phyloP scores from a whole-genome alignment of 1,284 basidiomycete genomes.

The Phaffia rhodozyma region DNA sequence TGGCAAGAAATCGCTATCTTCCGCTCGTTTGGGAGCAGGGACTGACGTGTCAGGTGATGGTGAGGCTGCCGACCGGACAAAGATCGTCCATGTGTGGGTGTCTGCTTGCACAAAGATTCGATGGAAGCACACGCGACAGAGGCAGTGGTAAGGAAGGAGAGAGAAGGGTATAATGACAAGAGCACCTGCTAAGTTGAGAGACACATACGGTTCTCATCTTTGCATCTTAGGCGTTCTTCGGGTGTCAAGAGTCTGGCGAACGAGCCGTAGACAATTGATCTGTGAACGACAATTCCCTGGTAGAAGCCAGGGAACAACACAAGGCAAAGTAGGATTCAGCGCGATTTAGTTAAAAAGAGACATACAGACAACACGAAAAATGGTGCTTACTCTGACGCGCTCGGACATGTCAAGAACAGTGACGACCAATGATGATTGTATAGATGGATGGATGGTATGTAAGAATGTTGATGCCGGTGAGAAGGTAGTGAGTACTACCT shows the following conservation, averaged over 20 bases:
- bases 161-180: background rate
- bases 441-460: background rate
- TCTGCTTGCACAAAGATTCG: conserved; percentile 46
- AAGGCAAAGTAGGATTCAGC: background rate
- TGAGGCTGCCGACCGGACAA: conserved; percentile 53
- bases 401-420: conserved; percentile 1
- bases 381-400: conserved; percentile 3
- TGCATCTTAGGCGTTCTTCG: conserved; percentile 51
- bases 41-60: conserved; percentile 39
- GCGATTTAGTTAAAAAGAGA: too few species aligned
- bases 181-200: background rate
- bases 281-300: conserved; percentile 75
- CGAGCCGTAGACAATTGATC: conserved; percentile 93
- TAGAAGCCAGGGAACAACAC: conserved; percentile 1
- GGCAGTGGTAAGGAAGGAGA: background rate
- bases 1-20: conserved; percentile 32
- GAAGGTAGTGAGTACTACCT: background rate
- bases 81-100: conserved; percentile 95
- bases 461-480: background rate
- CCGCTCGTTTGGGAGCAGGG: conserved; percentile 43
- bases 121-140: background rate
- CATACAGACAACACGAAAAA: too few species aligned
- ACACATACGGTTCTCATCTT: conserved; percentile 16
- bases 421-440: too few species aligned
- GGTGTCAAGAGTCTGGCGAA: conserved; percentile 71